Evolutionary conservation across 176 grass and related monocot genomes (phyloP).

Genomic region (Sorghum bicolor): DNA sequence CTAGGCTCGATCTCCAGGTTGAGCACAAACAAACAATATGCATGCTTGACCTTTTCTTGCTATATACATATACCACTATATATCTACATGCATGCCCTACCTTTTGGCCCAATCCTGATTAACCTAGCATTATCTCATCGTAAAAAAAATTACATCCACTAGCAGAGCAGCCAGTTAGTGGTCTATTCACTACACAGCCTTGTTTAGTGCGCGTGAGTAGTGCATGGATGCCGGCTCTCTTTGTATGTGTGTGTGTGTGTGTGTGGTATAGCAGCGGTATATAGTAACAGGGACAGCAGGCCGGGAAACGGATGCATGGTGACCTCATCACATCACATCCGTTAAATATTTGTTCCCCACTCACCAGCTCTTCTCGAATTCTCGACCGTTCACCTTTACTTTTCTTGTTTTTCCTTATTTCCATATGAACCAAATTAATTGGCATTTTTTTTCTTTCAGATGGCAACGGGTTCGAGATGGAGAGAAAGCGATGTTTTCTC

Average conservation of each 20-base stretch:
- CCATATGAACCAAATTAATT: neutral
- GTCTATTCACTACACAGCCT: neutral
- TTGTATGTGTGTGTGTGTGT: neutral
- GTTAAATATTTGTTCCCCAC: slow-evolving; percentile 25
- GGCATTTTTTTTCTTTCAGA: neutral
- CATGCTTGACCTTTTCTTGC: neutral
- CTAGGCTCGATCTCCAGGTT: neutral
- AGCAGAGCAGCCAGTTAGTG: neutral
- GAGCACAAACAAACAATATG: neutral
- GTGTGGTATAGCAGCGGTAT: neutral
- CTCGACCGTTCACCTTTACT: neutral
- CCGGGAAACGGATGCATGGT: neutral
- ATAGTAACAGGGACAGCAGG: neutral
- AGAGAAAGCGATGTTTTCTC: no score
- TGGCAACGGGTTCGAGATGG: no score
- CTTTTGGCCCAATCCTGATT: slow-evolving; percentile 28
- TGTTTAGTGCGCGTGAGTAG: neutral
- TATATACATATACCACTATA: no score
- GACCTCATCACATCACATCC: neutral
- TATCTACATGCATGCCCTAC: neutral
- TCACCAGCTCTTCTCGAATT: neutral
- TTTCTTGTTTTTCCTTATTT: no score
- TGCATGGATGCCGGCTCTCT: neutral
- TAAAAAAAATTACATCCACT: slow-evolving; percentile 36
- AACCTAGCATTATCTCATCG: slow-evolving; percentile 43